Evolutionary conservation across 202 grass and related monocot genomes (phyloP).

Genomic region (Schoenoplectus tabernaemontani): DNA sequence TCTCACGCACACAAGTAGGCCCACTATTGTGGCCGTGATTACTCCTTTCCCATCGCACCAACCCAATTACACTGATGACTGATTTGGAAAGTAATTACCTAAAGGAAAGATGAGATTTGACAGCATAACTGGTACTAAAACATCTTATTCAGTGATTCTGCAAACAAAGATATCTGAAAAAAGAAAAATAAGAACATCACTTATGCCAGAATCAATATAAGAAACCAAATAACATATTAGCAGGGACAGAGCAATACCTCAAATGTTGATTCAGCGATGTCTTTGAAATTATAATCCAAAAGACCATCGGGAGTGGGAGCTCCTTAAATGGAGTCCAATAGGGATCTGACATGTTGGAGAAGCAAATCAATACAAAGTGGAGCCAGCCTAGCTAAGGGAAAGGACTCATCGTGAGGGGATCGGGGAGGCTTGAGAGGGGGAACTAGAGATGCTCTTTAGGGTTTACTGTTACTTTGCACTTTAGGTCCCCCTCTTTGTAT

Average conservation of each 20-base stretch:
- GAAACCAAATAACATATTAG: not conserved
- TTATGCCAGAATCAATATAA: not conserved
- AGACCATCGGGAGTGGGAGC: conserved; percentile 87
- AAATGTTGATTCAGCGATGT: conserved; percentile 86
- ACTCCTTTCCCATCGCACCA: not conserved
- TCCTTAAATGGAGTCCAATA: too few relatives aligned
- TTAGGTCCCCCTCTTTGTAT: too few relatives aligned
- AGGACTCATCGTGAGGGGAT: too few relatives aligned
- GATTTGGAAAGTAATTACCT: conserved; percentile 53
- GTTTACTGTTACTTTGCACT: too few relatives aligned
- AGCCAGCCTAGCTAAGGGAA: too few relatives aligned
- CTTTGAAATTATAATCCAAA: conserved; percentile 86
- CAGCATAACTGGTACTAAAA: conserved; percentile 94
- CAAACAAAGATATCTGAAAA: conserved; percentile 93
- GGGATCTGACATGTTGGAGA: too few relatives aligned
- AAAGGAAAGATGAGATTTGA: conserved; percentile 75
- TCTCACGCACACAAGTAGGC: too few relatives aligned
- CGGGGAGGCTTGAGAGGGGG: too few relatives aligned
- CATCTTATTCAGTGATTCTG: conserved; percentile 93
- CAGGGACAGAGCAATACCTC: conserved; percentile 49
- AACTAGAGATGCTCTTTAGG: too few relatives aligned
- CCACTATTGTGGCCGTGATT: too few relatives aligned
- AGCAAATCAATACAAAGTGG: too few relatives aligned
- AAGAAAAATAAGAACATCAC: not conserved
- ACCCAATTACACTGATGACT: conserved; percentile 1